Conservation (phyloP, 2,329 filamentous ascomycete species). For the Ophiostoma sp. region DNA sequence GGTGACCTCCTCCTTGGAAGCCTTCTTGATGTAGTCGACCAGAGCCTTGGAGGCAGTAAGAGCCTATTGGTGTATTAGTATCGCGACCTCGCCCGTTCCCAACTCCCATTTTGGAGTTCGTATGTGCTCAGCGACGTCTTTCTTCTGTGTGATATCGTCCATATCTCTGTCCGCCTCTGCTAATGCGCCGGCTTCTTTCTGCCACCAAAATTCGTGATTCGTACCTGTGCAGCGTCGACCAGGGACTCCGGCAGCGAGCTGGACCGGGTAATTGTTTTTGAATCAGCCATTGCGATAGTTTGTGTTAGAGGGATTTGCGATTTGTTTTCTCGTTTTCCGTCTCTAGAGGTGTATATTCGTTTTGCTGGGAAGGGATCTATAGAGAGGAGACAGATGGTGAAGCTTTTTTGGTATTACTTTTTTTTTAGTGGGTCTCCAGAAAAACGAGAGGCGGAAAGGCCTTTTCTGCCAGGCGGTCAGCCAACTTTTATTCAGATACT, state of each 20-base stretch:
- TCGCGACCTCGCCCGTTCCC: neutral
- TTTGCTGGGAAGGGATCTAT: conserved; percentile 11
- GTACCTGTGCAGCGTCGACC: conserved; percentile 20
- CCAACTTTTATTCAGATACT: conserved; percentile 17
- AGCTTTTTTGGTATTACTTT: conserved; percentile 15
- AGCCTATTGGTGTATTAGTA: conserved; percentile 39
- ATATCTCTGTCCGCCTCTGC: neutral
- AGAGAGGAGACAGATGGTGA: conserved; percentile 11
- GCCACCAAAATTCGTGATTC: neutral
- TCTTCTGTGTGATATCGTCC: neutral
- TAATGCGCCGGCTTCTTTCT: neutral
- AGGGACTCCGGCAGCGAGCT: conserved; percentile 20
- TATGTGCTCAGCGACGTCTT: neutral
- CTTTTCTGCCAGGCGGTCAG: conserved; percentile 29
- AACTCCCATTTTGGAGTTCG: neutral
- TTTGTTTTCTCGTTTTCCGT: neutral
- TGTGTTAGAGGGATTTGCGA: neutral
- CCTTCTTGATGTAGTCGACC: conserved; percentile 56
- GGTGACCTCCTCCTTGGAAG: conserved; percentile 44
- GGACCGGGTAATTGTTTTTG: conserved; percentile 22
- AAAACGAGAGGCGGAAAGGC: conserved; percentile 20
- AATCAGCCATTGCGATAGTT: conserved; percentile 22
- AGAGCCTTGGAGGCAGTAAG: conserved; percentile 60
- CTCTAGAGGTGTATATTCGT: conserved; percentile 8
- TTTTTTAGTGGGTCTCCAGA: conserved; percentile 22